These are phyloP conservation scores for Xylaria sp. DNA, from an alignment of 2,329 filamentous ascomycete species.

Conservation along the genomic window DNA sequence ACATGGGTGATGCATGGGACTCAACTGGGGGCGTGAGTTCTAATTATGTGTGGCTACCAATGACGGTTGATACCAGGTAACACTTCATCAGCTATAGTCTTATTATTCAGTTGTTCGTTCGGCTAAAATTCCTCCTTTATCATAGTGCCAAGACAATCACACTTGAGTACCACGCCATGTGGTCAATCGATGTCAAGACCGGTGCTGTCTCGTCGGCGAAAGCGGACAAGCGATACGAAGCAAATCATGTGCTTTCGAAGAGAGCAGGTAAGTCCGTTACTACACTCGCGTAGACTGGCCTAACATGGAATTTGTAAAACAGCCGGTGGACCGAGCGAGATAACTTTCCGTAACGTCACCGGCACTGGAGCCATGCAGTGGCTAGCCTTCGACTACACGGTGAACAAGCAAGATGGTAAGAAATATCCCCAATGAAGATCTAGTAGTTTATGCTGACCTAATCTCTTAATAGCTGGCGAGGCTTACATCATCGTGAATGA, in stretches of 20 bases:
- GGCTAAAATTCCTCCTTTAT: neutral
- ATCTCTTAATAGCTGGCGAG: conserved; percentile 46
- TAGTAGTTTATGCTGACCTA: neutral
- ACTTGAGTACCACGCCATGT: conserved; percentile 55
- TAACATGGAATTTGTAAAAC: conserved; percentile 17
- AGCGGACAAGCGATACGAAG: conserved; percentile 52
- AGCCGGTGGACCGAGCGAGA: conserved; percentile 44
- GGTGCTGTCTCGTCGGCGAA: conserved; percentile 50
- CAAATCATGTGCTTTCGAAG: conserved; percentile 45
- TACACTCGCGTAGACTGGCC: neutral
- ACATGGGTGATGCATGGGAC: conserved; percentile 55
- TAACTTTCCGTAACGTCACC: conserved; percentile 53
- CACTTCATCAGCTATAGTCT: conserved; percentile 5
- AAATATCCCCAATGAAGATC: neutral
- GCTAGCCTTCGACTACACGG: conserved; percentile 53
- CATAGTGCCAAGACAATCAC: neutral
- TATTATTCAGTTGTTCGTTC: conserved; percentile 5
- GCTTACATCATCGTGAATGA: conserved; percentile 53
- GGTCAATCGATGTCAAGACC: conserved; percentile 54
- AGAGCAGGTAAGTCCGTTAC: conserved; percentile 35
- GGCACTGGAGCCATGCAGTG: conserved; percentile 52
- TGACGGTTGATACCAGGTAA: conserved; percentile 50
- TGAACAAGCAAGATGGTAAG: conserved; percentile 47
- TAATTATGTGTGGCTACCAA: conserved; percentile 56
- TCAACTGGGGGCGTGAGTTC: conserved; percentile 50